Conservation (phyloP, 768 basidiomycete species). For the Leccinum disarticulatum region DNA sequence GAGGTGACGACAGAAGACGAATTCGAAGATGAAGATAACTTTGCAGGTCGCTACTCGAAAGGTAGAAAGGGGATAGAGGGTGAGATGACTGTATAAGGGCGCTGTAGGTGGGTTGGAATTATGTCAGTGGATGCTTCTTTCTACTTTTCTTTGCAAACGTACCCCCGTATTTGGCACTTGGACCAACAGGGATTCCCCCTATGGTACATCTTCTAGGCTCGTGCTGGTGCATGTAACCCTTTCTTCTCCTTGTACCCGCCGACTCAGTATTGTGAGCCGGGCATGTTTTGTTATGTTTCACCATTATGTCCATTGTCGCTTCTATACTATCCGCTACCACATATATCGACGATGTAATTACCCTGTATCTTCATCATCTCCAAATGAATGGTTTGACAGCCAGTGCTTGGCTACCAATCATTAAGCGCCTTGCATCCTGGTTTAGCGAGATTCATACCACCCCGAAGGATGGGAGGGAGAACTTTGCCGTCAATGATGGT, state of each 20-base stretch:
- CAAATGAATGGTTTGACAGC: background rate
- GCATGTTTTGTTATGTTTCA: conserved; percentile 2
- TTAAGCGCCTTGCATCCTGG: conserved; percentile 67
- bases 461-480: conserved; percentile 81
- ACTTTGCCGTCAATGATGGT: conserved; percentile 86
- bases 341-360: conserved; percentile 28
- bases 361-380: conserved; percentile 6
- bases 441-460: conserved; percentile 74
- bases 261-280: conserved; percentile 6
- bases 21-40: conserved; percentile 60
- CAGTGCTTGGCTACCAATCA: conserved; percentile 57
- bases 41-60: conserved; percentile 71
- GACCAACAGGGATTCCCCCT: conserved; percentile 21
- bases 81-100: conserved; percentile 32
- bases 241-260: conserved; percentile 10
- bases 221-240: conserved; percentile 1
- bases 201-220: conserved; percentile 7
- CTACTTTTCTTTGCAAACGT: conserved; percentile 1
- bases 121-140: conserved; percentile 14
- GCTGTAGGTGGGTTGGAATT: conserved; percentile 9
- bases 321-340: conserved; percentile 28
- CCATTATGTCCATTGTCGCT: conserved; percentile 6
- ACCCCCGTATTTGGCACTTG: conserved; percentile 13
- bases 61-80: conserved; percentile 46
- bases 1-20: conserved; percentile 73